Evolutionary conservation across 1,284 basidiomycete species (phyloP).

Genomic region (Kwoniella shivajii): DNA sequence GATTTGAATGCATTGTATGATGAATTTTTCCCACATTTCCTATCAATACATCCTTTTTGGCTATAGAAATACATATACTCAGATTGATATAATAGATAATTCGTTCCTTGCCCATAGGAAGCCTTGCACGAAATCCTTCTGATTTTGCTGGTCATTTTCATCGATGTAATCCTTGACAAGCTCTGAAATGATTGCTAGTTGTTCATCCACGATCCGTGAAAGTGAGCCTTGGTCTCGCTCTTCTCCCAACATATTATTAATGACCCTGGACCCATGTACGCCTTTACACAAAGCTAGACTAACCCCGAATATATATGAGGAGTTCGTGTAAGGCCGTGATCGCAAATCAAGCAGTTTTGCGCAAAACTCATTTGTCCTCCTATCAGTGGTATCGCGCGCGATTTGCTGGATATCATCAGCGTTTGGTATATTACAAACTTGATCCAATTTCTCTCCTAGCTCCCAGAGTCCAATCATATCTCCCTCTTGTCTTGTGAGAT

Average conservation of each 20-base stretch:
- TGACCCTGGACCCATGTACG: not conserved
- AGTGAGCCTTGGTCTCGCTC: not conserved
- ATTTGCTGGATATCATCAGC: conserved; percentile 9
- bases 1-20: too few relatives aligned
- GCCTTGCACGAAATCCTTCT: not conserved
- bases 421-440: not conserved
- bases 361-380: conserved; percentile 14
- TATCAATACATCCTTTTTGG: too few relatives aligned
- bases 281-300: not conserved
- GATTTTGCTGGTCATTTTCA: not conserved
- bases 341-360: conserved; percentile 20
- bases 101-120: not conserved
- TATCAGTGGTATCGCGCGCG: not conserved
- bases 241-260: not conserved
- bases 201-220: not conserved
- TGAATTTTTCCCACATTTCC: too few relatives aligned
- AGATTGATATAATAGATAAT: not conserved
- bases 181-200: not conserved
- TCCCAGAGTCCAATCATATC: conserved; percentile 21
- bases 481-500: not conserved
- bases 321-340: conserved; percentile 23
- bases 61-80: too few relatives aligned
- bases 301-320: conserved; percentile 17
- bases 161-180: not conserved
- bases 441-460: conserved; percentile 1